phyloP scores from a whole-genome alignment of 352 stramenopile genomes.

The Phytopythium montanum region DNA sequence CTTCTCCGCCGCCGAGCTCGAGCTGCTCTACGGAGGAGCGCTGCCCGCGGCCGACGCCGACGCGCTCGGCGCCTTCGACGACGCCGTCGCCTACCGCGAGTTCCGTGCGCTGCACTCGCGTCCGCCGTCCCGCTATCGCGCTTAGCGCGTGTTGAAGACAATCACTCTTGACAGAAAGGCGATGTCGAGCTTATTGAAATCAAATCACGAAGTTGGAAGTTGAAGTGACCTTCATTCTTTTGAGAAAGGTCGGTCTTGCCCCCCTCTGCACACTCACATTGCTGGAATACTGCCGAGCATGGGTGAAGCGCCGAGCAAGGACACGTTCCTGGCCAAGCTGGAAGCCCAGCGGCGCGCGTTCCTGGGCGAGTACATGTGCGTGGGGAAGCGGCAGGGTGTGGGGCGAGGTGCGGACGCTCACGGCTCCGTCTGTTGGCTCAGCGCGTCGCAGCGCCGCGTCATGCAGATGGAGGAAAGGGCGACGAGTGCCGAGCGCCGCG shows the following conservation, averaged over 20 bases:
- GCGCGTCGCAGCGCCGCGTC: slow-evolving; percentile 8
- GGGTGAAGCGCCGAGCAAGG: slow-evolving; percentile 12
- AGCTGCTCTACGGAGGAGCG: slow-evolving; percentile 48
- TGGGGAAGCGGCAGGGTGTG: not conserved
- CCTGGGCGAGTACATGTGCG: slow-evolving; percentile 20
- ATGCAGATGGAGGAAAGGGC: slow-evolving; percentile 12
- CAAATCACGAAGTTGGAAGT: slow-evolving; percentile 2
- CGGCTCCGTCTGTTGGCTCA: not conserved
- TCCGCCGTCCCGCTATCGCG: slow-evolving; percentile 1
- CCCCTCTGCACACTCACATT: not conserved
- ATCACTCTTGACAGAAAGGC: not conserved
- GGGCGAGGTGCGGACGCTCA: too few species aligned
- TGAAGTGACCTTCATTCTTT: slow-evolving; percentile 21
- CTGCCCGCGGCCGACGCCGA: slow-evolving; percentile 47
- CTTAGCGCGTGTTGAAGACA: not conserved
- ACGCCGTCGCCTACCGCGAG: slow-evolving; percentile 37
- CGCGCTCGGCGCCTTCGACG: slow-evolving; percentile 36
- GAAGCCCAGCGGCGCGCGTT: slow-evolving; percentile 17
- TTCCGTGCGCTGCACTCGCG: slow-evolving; percentile 23
- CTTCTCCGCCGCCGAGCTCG: slow-evolving; percentile 47
- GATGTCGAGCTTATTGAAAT: not conserved
- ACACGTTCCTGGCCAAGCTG: slow-evolving; percentile 19
- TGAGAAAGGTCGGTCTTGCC: not conserved
- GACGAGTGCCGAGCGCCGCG: slow-evolving; percentile 11
- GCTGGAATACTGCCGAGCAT: not conserved